These are phyloP conservation scores for Hyphopichia homilentoma DNA, from an alignment of 805 yeast species.

Conservation along the genomic window DNA sequence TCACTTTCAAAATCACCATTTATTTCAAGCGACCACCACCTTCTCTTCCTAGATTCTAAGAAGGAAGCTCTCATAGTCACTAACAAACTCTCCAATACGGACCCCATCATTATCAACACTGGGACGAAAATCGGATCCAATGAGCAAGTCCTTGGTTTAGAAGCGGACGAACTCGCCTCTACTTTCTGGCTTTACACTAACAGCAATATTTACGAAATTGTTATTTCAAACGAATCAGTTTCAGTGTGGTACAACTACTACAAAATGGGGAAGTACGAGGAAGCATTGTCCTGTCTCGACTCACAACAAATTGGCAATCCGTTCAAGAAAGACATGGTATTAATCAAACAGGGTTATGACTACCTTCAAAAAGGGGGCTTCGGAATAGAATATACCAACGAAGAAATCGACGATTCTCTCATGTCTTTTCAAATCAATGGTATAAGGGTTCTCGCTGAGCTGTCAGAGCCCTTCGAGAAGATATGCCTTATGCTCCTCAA, in stretches of 20 bases:
- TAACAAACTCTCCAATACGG: slow-evolving; percentile 24
- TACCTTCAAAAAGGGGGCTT: slow-evolving; percentile 30
- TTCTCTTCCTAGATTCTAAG: slow-evolving; percentile 16
- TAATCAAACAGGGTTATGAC: slow-evolving; percentile 37
- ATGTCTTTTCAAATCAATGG: slow-evolving; percentile 38
- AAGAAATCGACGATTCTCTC: slow-evolving; percentile 10
- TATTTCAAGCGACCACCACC: slow-evolving; percentile 24
- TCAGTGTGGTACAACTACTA: slow-evolving; percentile 65
- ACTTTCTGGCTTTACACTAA: slow-evolving; percentile 79
- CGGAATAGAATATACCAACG: slow-evolving; percentile 20
- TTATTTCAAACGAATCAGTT: slow-evolving; percentile 62
- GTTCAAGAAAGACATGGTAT: slow-evolving; percentile 25
- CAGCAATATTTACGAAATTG: slow-evolving; percentile 63
- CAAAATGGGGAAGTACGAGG: slow-evolving; percentile 50
- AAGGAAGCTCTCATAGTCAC: slow-evolving; percentile 17
- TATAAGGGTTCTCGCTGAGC: slow-evolving; percentile 48
- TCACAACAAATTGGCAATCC: slow-evolving; percentile 9
- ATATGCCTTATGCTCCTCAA: slow-evolving; percentile 51
- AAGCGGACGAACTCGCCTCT: slow-evolving; percentile 24
- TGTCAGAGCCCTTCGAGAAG: slow-evolving; percentile 65
- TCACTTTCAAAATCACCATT: slow-evolving; percentile 1
- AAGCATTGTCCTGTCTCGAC: slow-evolving; percentile 49
- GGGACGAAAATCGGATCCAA: slow-evolving; percentile 6
- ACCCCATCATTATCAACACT: slow-evolving; percentile 6
- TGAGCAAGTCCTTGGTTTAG: slow-evolving; percentile 21